Base-by-base conservation (phyloP, 805 yeast genomes). In the Kuraishia hungarica region DNA sequence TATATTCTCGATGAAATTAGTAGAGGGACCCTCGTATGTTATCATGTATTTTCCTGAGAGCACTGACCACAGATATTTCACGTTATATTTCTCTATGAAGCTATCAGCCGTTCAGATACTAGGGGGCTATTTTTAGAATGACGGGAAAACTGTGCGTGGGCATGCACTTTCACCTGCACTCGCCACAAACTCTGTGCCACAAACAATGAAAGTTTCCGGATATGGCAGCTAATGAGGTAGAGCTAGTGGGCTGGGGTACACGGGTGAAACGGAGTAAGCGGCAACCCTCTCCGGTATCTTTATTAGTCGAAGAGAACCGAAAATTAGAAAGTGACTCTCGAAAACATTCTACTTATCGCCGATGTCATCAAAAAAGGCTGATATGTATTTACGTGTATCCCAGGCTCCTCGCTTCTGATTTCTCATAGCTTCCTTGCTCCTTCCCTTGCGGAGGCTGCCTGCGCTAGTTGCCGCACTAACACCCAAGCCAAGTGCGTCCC, bases 71-170 rank as follows among this genome's bases (percentile, higher is more conserved):
- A 10, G 43, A 35, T 28, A 28, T 35, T 35, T 35, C 43, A 35
- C 43, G 43, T 35, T 35, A 13, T 15, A 35, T 15, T 35, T 35
- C 43, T 15, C 15, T 35, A 17, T 35, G 43, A 10, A 26, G 43
- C 11, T 35, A 35, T 8, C 43, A 35, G 43, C 43, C 43, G 49
- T 47, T 47, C 15, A 22, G n/a, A 13, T 22, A 13, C 20, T 22
- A 47, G 22, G 49, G 49, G 49, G 49, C 49, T 47, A 47, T 47
- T 47, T 47, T 47, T 47, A 47, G 49, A 47, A 35, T 35, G 17
- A 35, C 17, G 43, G 43, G 43, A 35, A 35, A 35, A 13, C 17
- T 35, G 17, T 35, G 43, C 4, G n/a, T 13, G 43, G 43, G 43
- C 43, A 35, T 35, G 43, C 43, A 35, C 43, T 35, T 35, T 15